A percentile compares a stretch with the other conserved stretches of the same genome.
phyloP scores from a whole-genome alignment of 306 rosid genomes.

The Vicia sativa region DNA sequence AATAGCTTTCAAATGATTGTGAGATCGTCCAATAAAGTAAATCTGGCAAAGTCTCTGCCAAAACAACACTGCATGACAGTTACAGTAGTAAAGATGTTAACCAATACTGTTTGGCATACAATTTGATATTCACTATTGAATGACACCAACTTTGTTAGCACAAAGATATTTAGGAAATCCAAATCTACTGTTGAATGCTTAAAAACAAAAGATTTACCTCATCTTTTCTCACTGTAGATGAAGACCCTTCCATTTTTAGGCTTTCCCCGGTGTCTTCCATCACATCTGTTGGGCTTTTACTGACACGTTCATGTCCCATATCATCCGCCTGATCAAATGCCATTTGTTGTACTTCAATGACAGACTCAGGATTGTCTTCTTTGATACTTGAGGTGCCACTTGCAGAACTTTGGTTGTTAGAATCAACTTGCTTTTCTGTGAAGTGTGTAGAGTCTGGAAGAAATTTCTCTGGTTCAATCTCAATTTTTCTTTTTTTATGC shows the following conservation, averaged over 20 bases:
- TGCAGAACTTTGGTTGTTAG: slow-evolving; percentile 32
- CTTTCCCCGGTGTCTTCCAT: slow-evolving; percentile 41
- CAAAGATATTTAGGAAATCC: slow-evolving; percentile 12
- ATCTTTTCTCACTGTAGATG: slow-evolving; percentile 43
- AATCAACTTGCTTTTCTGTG: slow-evolving; percentile 43
- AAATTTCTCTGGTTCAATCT: slow-evolving; percentile 28
- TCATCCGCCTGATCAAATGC: slow-evolving; percentile 42
- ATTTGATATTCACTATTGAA: slow-evolving; percentile 23
- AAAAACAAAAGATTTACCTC: slow-evolving; percentile 53
- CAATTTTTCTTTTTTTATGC: slow-evolving; percentile 61
- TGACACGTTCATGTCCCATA: slow-evolving; percentile 21
- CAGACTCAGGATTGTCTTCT: slow-evolving; percentile 42
- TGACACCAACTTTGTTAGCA: slow-evolving; percentile 19
- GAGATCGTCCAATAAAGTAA: slow-evolving; percentile 12
- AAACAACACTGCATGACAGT: slow-evolving; percentile 29
- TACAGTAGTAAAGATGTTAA: slow-evolving; percentile 14
- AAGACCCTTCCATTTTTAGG: slow-evolving; percentile 42
- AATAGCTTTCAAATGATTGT: slow-evolving; percentile 1
- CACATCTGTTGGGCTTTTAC: slow-evolving; percentile 38
- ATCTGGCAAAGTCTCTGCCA: slow-evolving; percentile 2
- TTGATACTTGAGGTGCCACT: slow-evolving; percentile 40
- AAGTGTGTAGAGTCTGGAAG: slow-evolving; percentile 42
- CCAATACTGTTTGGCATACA: slow-evolving; percentile 4
- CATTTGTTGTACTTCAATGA: slow-evolving; percentile 44
- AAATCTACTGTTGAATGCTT: not conserved